Evolutionary conservation across 257 asterid genomes (phyloP), one percentile per base, ranked within the genome.

Genomic region (Prunella vulgaris): DNA sequence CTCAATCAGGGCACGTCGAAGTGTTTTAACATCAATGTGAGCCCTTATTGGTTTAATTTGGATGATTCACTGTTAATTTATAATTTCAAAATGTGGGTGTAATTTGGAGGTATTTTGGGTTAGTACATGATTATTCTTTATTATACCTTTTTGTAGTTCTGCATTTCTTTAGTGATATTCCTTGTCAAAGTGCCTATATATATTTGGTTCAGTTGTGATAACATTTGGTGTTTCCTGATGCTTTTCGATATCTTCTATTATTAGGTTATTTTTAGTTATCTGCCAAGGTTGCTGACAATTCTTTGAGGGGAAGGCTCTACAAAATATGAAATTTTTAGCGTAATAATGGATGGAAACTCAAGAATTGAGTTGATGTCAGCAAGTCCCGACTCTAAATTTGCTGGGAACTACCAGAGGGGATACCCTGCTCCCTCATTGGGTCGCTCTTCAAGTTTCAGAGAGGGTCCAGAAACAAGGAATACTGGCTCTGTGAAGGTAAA

Each of bases 361-460:
- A 86, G 96, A 74, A 85, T 78, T 61, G 97, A 88, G 69, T 77
- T 84, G 80, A 76, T 78, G 32, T 84, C 97, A 62, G 84, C 86
- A 69, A 87, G 96, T 76, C 84, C 95, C 5, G 99, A 90, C 54
- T 78, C 90, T 5, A 69, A 82, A 68, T 84, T 86, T 80, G 66
- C 84, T 40, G 96, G 93, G 53, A 87, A 79, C 81, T 87, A 86
- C 81, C 83, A 83, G 71, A 85, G 96, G 66, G 84, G 83, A 69
- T 89, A 82, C 83, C 24, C 87, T 70, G 89, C 86, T 69, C 82
- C 91, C 65, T 64, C 75, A 64, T 67, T 89, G 73, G 96, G 85
- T 35, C 84, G 91, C 77, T 80, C 95, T 40, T 84, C 91, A 70
- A 93, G 97, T 85, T 90, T 88, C 82, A 82, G 94, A 70, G 97